A percentile compares a stretch with the other conserved stretches of the same genome.
Evolutionary conservation across 2,329 filamentous ascomycete species (phyloP).

Genomic region (Didymella pinodella): DNA sequence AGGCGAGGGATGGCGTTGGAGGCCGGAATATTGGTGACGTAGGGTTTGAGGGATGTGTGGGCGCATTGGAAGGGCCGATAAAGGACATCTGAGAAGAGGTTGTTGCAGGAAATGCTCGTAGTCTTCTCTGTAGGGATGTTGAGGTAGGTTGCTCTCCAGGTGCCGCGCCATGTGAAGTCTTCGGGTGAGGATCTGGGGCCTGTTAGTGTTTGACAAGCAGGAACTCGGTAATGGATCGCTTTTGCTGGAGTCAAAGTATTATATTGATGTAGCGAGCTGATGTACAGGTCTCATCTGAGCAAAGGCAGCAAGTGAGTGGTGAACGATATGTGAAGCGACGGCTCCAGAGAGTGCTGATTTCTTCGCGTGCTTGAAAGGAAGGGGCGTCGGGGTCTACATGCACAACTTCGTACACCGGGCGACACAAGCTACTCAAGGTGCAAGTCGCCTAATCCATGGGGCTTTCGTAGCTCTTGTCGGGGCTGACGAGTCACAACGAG

Average conservation of each 20-base stretch:
- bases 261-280: constrained; percentile 7
- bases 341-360: background rate
- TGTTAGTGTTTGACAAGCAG: constrained; percentile 2
- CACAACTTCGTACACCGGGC: background rate
- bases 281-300: background rate
- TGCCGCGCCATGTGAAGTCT: constrained; percentile 74
- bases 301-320: background rate
- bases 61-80: constrained; percentile 92
- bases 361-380: background rate
- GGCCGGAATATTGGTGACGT: constrained; percentile 73
- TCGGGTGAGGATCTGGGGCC: constrained; percentile 52
- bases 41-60: constrained; percentile 73
- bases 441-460: background rate
- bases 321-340: background rate
- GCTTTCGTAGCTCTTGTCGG: background rate
- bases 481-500: constrained; percentile 1
- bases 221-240: background rate
- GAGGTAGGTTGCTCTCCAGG: constrained; percentile 84
- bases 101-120: constrained; percentile 72
- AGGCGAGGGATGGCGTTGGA: constrained; percentile 77
- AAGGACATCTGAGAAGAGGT: constrained; percentile 87
- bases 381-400: background rate
- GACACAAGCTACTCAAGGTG: background rate
- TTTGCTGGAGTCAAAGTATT: constrained; percentile 2
- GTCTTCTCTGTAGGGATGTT: constrained; percentile 62